phyloP scores from a whole-genome alignment of 2,329 filamentous ascomycete genomes.

The Pezicula carpinea region DNA sequence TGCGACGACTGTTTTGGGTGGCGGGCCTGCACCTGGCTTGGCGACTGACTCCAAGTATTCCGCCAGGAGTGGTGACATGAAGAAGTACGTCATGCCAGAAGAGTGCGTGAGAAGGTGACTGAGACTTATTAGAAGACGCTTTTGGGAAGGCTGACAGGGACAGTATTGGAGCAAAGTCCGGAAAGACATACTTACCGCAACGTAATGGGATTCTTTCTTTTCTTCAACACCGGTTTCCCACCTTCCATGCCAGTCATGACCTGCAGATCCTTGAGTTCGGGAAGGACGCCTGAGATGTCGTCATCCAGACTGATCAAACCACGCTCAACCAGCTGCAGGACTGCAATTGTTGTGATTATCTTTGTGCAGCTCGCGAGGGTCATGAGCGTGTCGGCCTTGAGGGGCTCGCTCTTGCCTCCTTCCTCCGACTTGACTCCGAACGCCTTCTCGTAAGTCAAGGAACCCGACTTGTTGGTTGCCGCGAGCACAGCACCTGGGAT shows the following conservation, averaged over 20 bases:
- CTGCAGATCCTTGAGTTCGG: constrained; percentile 2
- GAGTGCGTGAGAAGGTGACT: constrained; percentile 3
- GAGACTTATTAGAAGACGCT: too few relatives aligned
- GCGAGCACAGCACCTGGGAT: background rate
- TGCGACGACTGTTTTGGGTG: constrained; percentile 6
- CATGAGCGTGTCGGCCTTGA: constrained; percentile 1
- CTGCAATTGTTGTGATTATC: constrained; percentile 5
- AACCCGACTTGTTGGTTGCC: background rate
- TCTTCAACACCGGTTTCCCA: constrained; percentile 4
- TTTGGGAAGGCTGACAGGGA: too few relatives aligned
- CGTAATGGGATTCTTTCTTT: background rate
- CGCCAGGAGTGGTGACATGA: constrained; percentile 3
- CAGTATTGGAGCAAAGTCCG: too few relatives aligned
- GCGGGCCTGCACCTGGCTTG: constrained; percentile 7
- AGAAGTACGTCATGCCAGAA: constrained; percentile 4
- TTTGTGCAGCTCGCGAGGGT: constrained; percentile 5
- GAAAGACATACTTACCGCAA: constrained; percentile 4
- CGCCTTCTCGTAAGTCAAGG: background rate
- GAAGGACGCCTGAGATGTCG: constrained; percentile 1
- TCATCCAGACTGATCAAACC: constrained; percentile 2
- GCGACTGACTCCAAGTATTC: constrained; percentile 13
- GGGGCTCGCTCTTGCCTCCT: background rate
- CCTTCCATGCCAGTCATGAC: constrained; percentile 7
- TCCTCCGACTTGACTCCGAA: background rate
- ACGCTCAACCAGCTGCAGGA: constrained; percentile 7